Conservation (phyloP, 805 yeast species). For the Sugiyamaella chiloensis region DNA sequence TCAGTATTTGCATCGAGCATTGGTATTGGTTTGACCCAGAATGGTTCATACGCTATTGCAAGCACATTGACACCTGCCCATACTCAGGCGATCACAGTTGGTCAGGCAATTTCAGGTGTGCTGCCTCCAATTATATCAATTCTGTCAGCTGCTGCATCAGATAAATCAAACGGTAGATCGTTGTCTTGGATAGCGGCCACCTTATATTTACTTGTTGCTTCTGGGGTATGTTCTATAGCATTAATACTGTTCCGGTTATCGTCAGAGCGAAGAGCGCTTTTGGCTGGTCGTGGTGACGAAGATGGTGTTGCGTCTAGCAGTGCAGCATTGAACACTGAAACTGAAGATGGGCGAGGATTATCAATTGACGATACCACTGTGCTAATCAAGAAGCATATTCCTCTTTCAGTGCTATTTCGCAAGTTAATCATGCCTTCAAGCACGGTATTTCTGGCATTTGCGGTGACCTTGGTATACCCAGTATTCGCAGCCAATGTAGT, state of each 20-base stretch:
- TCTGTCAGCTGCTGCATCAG: constrained; percentile 43
- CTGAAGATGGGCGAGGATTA: background rate
- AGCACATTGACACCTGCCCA: constrained; percentile 70
- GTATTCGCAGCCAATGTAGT: constrained; percentile 76
- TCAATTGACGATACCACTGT: background rate
- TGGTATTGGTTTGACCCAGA: constrained; percentile 82
- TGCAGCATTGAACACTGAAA: constrained; percentile 4
- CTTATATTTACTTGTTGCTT: constrained; percentile 50
- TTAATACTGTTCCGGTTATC: constrained; percentile 36
- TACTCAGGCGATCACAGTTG: constrained; percentile 90
- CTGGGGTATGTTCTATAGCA: constrained; percentile 44
- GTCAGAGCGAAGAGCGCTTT: background rate
- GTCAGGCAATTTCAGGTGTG: constrained; percentile 93
- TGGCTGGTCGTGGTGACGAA: no score
- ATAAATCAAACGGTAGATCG: constrained; percentile 1
- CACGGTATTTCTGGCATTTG: constrained; percentile 70
- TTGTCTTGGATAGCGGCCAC: constrained; percentile 19
- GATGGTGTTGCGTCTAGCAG: constrained; percentile 20
- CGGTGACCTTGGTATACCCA: constrained; percentile 77
- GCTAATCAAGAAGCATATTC: constrained; percentile 41
- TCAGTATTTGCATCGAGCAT: constrained; percentile 63
- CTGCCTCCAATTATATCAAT: constrained; percentile 75
- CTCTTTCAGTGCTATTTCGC: constrained; percentile 56
- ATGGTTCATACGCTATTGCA: constrained; percentile 85
- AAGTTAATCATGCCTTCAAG: constrained; percentile 62